phyloP scores from a whole-genome alignment of 2,329 filamentous ascomycete genomes.

The Talaromyces funiculosus region DNA sequence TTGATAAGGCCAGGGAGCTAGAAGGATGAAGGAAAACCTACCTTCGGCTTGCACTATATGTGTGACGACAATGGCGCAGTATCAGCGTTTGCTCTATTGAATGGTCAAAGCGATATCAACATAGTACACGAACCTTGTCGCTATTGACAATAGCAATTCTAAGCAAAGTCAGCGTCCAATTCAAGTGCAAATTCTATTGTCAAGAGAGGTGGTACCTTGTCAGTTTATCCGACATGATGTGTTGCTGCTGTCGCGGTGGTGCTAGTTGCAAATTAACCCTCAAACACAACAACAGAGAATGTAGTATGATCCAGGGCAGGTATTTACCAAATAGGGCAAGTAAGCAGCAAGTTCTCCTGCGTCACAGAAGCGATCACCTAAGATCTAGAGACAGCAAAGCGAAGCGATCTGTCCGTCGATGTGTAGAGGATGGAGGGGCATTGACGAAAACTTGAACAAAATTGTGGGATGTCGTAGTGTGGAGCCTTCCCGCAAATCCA shows the following conservation, averaged over 20 bases:
- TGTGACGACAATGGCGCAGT: not conserved
- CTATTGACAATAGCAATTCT: slow-evolving; percentile 98
- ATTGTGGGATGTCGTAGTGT: slow-evolving; percentile 15
- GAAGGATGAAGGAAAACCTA: slow-evolving; percentile 35
- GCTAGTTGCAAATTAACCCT: not conserved
- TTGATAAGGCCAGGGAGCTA: not conserved
- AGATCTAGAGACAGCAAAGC: slow-evolving; percentile 1
- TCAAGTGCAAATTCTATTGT: not conserved
- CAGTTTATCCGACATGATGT: slow-evolving; percentile 82
- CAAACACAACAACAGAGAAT: not conserved
- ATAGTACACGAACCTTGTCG: slow-evolving; percentile 69
- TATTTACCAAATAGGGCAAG: not conserved
- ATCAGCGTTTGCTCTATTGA: slow-evolving; percentile 3
- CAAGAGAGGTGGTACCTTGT: slow-evolving; percentile 65
- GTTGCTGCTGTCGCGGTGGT: slow-evolving; percentile 6
- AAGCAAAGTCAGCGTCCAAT: slow-evolving; percentile 14
- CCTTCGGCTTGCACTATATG: slow-evolving; percentile 78
- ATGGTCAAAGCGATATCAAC: slow-evolving; percentile 2
- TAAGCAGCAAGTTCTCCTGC: not conserved
- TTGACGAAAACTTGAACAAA: slow-evolving; percentile 11
- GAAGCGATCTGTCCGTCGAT: not conserved
- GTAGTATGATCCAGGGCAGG: not conserved
- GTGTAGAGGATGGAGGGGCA: slow-evolving; percentile 9
- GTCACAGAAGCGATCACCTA: not conserved
- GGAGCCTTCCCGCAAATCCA: slow-evolving; percentile 8